These are phyloP conservation scores for Pelargonium nanum DNA, from an alignment of 345 rosid genomes.

Conservation along the genomic window DNA sequence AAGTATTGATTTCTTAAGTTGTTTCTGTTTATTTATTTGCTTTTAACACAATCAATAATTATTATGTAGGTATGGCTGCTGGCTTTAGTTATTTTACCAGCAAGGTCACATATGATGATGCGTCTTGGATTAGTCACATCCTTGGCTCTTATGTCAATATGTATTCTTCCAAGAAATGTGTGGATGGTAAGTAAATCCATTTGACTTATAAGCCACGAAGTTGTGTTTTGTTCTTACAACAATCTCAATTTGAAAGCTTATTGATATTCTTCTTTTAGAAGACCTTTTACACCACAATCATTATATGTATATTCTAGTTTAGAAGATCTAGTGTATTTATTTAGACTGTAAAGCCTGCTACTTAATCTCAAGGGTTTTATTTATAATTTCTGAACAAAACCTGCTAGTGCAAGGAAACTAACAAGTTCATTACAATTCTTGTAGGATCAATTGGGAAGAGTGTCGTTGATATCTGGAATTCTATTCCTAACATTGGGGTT, in stretches of 20 bases:
- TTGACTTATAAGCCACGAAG: neutral
- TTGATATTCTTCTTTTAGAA: neutral
- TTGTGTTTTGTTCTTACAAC: neutral
- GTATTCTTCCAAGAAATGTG: slow-evolving; percentile 54
- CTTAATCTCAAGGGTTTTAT: neutral
- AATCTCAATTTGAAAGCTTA: neutral
- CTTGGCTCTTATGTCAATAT: slow-evolving; percentile 55
- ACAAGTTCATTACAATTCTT: slow-evolving; percentile 10
- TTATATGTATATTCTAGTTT: neutral
- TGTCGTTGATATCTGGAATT: slow-evolving; percentile 72
- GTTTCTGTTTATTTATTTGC: slow-evolving; percentile 1
- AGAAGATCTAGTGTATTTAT: neutral
- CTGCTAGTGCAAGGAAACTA: neutral
- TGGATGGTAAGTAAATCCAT: slow-evolving; percentile 79
- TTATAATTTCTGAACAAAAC: neutral
- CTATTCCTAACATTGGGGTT: slow-evolving; percentile 69
- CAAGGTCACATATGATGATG: slow-evolving; percentile 64
- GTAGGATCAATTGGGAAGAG: slow-evolving; percentile 92
- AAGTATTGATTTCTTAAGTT: neutral
- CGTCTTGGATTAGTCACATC: slow-evolving; percentile 64
- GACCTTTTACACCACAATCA: neutral
- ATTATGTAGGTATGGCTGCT: slow-evolving; percentile 76
- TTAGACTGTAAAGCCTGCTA: neutral
- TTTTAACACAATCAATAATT: slow-evolving; percentile 4
- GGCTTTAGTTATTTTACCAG: slow-evolving; percentile 82